These are phyloP conservation scores for Globisporangium nunn DNA, from an alignment of 352 stramenopile species.

Conservation along the genomic window DNA sequence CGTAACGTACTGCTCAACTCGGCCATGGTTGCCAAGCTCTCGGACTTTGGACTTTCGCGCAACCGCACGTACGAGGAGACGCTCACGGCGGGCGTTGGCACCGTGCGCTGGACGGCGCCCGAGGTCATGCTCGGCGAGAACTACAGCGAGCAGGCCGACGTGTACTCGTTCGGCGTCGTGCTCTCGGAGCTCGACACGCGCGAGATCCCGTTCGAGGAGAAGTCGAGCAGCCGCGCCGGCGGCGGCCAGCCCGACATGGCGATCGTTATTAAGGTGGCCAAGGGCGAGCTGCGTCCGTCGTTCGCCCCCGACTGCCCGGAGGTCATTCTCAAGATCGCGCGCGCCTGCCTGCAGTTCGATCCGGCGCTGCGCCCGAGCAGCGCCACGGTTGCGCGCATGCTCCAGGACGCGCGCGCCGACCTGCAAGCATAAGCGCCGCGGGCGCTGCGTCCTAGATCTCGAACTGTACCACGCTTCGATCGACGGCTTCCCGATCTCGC, in stretches of 20 bases:
- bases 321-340: conserved; percentile 65
- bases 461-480: conserved; percentile 3
- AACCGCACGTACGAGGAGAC: conserved; percentile 85
- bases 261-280: conserved; percentile 75
- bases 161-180: conserved; percentile 87
- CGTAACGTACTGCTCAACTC: conserved; percentile 77
- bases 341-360: conserved; percentile 82
- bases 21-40: conserved; percentile 78
- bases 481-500: neutral
- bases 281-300: conserved; percentile 71
- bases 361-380: conserved; percentile 69
- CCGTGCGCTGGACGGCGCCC: conserved; percentile 79
- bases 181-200: conserved; percentile 81
- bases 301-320: conserved; percentile 37
- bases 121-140: conserved; percentile 87
- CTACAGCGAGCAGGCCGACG: conserved; percentile 80
- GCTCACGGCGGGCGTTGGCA: conserved; percentile 74
- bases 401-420: conserved; percentile 59
- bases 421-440: conserved; percentile 23
- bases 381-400: conserved; percentile 67
- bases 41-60: conserved; percentile 75
- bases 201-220: conserved; percentile 85
- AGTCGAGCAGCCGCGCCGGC: conserved; percentile 56
- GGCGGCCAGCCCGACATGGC: conserved; percentile 66
- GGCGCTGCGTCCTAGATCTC: neutral